Evolutionary conservation across 1,139 yeast species (phyloP).

Genomic region (Hyphopichia wangnamkhiaoensis): DNA sequence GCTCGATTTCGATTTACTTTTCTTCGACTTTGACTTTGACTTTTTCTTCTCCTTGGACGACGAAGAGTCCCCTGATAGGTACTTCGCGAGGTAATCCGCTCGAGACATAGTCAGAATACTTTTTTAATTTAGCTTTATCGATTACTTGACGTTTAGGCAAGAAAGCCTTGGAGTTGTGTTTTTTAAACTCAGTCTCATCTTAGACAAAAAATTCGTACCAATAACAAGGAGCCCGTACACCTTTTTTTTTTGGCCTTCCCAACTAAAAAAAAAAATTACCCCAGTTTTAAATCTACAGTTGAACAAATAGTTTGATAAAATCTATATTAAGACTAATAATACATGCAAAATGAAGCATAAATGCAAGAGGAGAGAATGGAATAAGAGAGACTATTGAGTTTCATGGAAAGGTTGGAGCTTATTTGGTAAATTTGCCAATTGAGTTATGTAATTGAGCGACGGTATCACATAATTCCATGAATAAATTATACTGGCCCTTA

Average conservation of each 20-base stretch:
- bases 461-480: slow-evolving; percentile 88
- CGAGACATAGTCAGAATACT: slow-evolving; percentile 10
- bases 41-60: slow-evolving; percentile 12
- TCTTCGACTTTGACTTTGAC: slow-evolving; percentile 5
- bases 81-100: slow-evolving; percentile 30
- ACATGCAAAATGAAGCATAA: slow-evolving; percentile 1
- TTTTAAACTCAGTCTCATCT: too few relatives aligned
- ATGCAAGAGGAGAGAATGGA: background rate
- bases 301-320: too few relatives aligned
- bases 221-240: too few relatives aligned
- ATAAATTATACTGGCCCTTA: slow-evolving; percentile 77
- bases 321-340: slow-evolving; percentile 5
- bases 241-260: too few relatives aligned
- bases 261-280: background rate
- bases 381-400: background rate
- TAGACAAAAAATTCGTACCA: too few relatives aligned
- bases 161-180: too few relatives aligned
- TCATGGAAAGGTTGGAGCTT: background rate
- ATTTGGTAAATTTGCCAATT: slow-evolving; percentile 20
- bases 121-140: background rate
- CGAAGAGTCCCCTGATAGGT: slow-evolving; percentile 14
- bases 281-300: background rate
- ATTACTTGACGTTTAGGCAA: background rate
- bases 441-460: slow-evolving; percentile 88
- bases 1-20: slow-evolving; percentile 5